Base-by-base conservation (phyloP, 371 early-diverging fungal genomes). In the Phascolomyces articulosus region DNA sequence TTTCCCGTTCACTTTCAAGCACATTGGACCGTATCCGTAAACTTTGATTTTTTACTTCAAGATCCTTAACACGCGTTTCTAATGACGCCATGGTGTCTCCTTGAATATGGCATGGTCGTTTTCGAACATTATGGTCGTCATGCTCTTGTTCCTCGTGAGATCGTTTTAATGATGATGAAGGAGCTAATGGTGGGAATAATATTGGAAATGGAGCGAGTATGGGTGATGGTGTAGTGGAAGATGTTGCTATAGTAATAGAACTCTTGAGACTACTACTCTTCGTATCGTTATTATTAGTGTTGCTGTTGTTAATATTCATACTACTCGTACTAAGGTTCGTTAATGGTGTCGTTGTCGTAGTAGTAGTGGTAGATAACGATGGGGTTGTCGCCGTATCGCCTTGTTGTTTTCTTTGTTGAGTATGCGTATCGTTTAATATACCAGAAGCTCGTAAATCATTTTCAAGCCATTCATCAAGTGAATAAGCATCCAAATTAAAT, bases 71-170 rank as follows among this genome's bases (percentile, higher is more conserved):
- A 55, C 88, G 87, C 48, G 67, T 70, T 77, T 96, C 96, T n/a
- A 97, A 86, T 15, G 85, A 74, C 67, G 93, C 93, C 79, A 97
- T 87, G 15, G 96, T 96, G 82, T 96, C 96, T 82, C 91, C 91
- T 69, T 88, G 87, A n/a, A n/a, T n/a, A n/a, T n/a, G n/a, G n/a
- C n/a, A n/a, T n/a, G n/a, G n/a, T 51, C 93, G 91, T 80, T 93
- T 93, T 60, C 87, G 80, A 20, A 87, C 82, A 34, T 90, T 74
- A 67, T 85, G 82, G 34, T 91, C 89, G 63, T 68, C 92, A 90
- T 60, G 92, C 87, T 58, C 58, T 24, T 34, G 6, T 6, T 6
- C 6, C 9, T 18, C 21, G 13, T 28, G 26, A 55, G 56, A 27
- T 55, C 6, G 34, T 28, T 56, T 20, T 10, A 27, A 15, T 56